Percentiles rank a stretch among this genome's conserved stretches.
phyloP scores from a whole-genome alignment of 2,329 filamentous ascomycete genomes.

The Tolypocladium endophyticum region DNA sequence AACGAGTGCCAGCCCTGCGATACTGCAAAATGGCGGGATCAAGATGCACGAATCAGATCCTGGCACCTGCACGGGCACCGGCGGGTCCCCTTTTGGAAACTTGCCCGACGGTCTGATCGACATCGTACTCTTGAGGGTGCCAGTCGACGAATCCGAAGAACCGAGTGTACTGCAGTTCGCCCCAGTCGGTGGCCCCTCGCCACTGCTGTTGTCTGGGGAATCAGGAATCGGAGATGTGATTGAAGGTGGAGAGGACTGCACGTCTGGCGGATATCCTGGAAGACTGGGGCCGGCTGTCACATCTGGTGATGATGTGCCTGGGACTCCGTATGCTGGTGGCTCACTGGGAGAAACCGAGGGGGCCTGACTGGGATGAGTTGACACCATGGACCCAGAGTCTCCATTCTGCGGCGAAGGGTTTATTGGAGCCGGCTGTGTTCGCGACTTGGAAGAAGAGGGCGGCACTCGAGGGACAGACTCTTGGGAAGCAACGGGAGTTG shows the following conservation, averaged over 20 bases:
- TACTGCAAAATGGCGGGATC: slow-evolving; percentile 9
- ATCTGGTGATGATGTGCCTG: slow-evolving; percentile 2
- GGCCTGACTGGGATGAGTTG: background rate
- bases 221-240: background rate
- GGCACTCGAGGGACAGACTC: background rate
- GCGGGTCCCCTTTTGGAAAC: slow-evolving; percentile 9
- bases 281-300: background rate
- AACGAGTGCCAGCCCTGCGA: slow-evolving; percentile 16
- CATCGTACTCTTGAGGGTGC: slow-evolving; percentile 11
- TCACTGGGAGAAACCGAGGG: slow-evolving; percentile 2
- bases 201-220: background rate
- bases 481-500: background rate
- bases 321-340: slow-evolving; percentile 6
- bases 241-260: background rate
- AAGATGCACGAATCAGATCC: slow-evolving; percentile 15
- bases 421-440: background rate
- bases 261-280: background rate
- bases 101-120: slow-evolving; percentile 11
- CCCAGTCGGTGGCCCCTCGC: background rate
- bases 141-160: slow-evolving; percentile 3
- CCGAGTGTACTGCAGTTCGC: slow-evolving; percentile 5
- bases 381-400: background rate
- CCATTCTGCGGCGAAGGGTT: background rate
- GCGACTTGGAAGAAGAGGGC: slow-evolving; percentile 1
- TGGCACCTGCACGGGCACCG: slow-evolving; percentile 15